Evolutionary conservation across 2,329 filamentous ascomycete species (phyloP), one percentile per base, ranked within the genome.

Genomic region (Teratosphaeria destructans): DNA sequence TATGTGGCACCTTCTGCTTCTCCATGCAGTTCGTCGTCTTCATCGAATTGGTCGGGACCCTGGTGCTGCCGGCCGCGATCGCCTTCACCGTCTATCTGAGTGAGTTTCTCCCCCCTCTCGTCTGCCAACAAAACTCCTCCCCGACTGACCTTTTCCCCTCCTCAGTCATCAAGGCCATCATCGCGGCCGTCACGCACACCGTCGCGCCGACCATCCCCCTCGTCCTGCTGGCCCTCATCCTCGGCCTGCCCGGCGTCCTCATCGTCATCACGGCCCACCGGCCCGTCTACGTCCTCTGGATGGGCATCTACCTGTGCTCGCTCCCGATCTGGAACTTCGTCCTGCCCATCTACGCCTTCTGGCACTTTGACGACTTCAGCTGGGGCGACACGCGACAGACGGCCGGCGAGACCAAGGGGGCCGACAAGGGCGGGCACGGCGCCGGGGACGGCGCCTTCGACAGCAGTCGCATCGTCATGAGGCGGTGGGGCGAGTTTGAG

Each of bases 361-460:
- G 94, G 94, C 97, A 99, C 78, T 99, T 99, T 73, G 94, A 99
- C 73, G 94, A 99, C 78, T 99, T 99, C 80, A 95, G 89, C 60
- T 99, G 94, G 94, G 94, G 94, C 70, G 95, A 99, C 64, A 99
- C 94, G 59, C 85, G 94, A 63, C 95, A 97, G 83, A 96, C 93
- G 49, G 89, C 87, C 0, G 92, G 92, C 32, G 93, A 96, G 71
- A 87, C 84, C 14, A 92, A 93, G 79, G 94, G 93, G 77, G 89
- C 83, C 2, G 89, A 90, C 35, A 85, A 91, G 63, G 57, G 61
- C 35, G 53, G 53, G 12, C 71, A 71, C 7, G 70, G 73, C 54
- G 70, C 23, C 23, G 23, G 63, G 29, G 92, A 93, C 70, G 94
- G 94, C 64, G 94, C 97, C 75, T 99, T 99, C 70, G 95, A 99